phyloP scores from a whole-genome alignment of 305 asterid species.

The Fraxinus velutina region DNA sequence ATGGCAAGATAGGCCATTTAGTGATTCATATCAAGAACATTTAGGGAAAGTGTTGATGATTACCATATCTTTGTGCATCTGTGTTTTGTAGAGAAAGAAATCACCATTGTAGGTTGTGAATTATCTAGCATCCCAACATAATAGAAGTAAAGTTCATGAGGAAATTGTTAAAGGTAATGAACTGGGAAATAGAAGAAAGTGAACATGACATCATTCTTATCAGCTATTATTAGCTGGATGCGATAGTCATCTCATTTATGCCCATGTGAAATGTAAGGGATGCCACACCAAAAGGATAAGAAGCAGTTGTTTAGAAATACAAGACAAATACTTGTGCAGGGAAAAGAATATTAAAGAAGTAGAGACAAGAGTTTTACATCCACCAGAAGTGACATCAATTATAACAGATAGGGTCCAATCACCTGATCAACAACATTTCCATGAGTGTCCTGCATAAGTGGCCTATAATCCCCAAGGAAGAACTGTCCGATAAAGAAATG shows the following conservation, averaged over 20 bases:
- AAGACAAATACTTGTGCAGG: not conserved
- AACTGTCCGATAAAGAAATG: constrained; percentile 49
- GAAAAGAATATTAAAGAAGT: not conserved
- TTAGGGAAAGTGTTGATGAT: not conserved
- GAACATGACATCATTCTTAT: not conserved
- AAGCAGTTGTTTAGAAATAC: not conserved
- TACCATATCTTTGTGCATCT: not conserved
- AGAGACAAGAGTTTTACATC: not conserved
- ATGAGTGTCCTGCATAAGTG: constrained; percentile 71
- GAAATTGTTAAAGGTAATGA: not conserved
- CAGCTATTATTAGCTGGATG: not conserved
- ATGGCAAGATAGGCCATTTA: not conserved
- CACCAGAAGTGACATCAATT: constrained; percentile 1
- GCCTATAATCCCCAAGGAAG: constrained; percentile 98
- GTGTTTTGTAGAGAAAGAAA: not conserved
- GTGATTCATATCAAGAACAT: not conserved
- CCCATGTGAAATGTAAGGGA: not conserved
- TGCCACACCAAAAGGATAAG: not conserved
- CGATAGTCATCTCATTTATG: not conserved
- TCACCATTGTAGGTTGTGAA: not conserved
- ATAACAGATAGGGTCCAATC: constrained; percentile 22
- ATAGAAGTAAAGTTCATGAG: not conserved
- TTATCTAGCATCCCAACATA: not conserved
- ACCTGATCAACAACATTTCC: constrained; percentile 96
- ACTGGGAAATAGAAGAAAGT: not conserved